These are phyloP conservation scores for Ashbya aceris DNA, from an alignment of 1,139 yeast species.

Conservation along the genomic window DNA sequence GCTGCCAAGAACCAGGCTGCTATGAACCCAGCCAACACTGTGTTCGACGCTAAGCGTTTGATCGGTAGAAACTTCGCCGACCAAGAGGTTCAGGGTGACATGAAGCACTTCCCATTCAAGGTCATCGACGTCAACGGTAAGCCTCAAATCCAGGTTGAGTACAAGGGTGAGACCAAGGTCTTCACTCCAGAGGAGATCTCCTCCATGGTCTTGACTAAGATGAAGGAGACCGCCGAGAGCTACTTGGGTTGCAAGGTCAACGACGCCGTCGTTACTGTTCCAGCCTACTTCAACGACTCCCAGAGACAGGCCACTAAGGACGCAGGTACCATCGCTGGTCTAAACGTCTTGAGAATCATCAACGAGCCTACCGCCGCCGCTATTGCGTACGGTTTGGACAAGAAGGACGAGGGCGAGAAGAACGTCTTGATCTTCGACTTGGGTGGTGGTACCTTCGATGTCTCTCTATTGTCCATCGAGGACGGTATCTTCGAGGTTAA, in stretches of 20 bases:
- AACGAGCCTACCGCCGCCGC: slow-evolving; percentile 99
- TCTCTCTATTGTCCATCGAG: slow-evolving; percentile 86
- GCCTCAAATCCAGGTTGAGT: slow-evolving; percentile 91
- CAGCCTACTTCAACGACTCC: slow-evolving; percentile 97
- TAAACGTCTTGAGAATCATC: slow-evolving; percentile 92
- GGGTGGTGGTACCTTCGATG: slow-evolving; percentile 99
- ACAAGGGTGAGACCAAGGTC: slow-evolving; percentile 86
- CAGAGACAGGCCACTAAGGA: slow-evolving; percentile 99
- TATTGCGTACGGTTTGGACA: slow-evolving; percentile 97
- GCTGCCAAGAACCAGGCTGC: slow-evolving; percentile 99
- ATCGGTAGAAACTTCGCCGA: slow-evolving; percentile 93
- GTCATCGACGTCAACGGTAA: slow-evolving; percentile 78
- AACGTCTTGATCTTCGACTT: slow-evolving; percentile 91
- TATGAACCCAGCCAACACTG: slow-evolving; percentile 93
- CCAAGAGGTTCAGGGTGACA: slow-evolving; percentile 87
- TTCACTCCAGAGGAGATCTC: slow-evolving; percentile 98
- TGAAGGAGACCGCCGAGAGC: slow-evolving; percentile 98
- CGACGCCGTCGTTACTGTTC: slow-evolving; percentile 94
- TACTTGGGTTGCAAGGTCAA: slow-evolving; percentile 86
- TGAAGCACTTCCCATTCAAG: slow-evolving; percentile 97
- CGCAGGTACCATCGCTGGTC: slow-evolving; percentile 97
- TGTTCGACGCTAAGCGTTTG: slow-evolving; percentile 97
- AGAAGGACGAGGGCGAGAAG: slow-evolving; percentile 74
- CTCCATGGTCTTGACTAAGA: slow-evolving; percentile 92
- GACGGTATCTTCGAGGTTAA: slow-evolving; percentile 98